Percentiles rank a stretch among this genome's conserved stretches.
Conservation (phyloP, 768 basidiomycete genomes). For the Tubosaeta brunneosetosa region DNA sequence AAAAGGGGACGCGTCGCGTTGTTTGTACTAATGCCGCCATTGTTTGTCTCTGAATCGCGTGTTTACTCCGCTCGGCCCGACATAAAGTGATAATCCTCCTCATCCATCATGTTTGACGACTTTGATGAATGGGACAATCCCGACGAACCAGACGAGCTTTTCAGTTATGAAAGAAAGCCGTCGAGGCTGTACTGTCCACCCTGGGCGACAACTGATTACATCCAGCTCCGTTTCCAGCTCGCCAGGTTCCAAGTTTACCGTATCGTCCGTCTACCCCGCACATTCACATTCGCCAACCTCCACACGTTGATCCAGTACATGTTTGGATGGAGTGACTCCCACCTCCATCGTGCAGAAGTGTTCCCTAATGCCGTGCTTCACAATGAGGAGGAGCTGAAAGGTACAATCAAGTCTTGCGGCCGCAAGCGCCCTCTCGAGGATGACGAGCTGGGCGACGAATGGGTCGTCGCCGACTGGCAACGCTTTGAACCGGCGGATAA, state of each 20-base stretch:
- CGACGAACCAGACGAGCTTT: neutral
- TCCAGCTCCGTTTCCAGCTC: constrained; percentile 30
- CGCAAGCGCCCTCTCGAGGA: constrained; percentile 16
- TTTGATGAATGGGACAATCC: neutral
- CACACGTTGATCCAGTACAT: constrained; percentile 26
- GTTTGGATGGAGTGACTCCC: constrained; percentile 30
- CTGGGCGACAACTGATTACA: constrained; percentile 14
- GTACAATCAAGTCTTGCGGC: constrained; percentile 22
- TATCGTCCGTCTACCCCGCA: constrained; percentile 20
- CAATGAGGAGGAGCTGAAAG: constrained; percentile 3
- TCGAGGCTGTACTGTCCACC: constrained; percentile 9
- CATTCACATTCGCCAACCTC: constrained; percentile 31
- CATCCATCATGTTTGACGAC: constrained; percentile 8
- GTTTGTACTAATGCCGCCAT: constrained; percentile 3
- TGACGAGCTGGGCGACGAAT: constrained; percentile 8
- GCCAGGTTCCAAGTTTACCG: constrained; percentile 25
- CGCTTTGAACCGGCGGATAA: constrained; percentile 11
- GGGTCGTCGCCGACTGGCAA: constrained; percentile 10
- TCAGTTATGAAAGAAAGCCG: neutral
- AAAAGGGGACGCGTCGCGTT: constrained; percentile 14
- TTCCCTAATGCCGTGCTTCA: constrained; percentile 20
- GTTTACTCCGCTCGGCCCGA: too few species aligned
- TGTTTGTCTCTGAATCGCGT: constrained; percentile 7
- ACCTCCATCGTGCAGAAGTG: constrained; percentile 21
- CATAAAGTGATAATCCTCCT: too few species aligned